Evolutionary conservation across 2,329 filamentous ascomycete species (phyloP), one percentile per base, ranked within the genome.

Genomic region (Pseudogymnoascus sp.): DNA sequence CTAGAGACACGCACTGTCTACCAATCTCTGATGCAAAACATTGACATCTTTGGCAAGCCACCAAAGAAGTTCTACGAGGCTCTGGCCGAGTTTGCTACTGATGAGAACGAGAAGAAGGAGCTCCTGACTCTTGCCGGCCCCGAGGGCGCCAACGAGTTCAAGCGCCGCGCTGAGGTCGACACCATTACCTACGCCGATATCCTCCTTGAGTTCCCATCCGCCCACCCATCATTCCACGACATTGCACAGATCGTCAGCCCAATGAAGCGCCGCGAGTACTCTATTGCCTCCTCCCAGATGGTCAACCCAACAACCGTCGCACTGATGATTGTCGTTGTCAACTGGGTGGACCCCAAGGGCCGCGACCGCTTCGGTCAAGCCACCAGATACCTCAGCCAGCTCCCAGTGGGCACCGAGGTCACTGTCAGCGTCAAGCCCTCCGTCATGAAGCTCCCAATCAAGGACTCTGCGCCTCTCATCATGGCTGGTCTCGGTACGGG

Each of bases 401-500:
- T 99, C 37, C 82, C 83, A 11, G 80, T 90, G 11, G 95, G 95
- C 61, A 80, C 90, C 38, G 81, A 88, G 36, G 86, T 99, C 67
- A 96, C 93, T 2, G 95, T 91, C 64, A 96, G 90, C 36, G 92
- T 99, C 75, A 99, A 99, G 81, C 91, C 95, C 0, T 97, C 92
- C 23, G 95, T 97, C 69, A 99, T 99, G 95, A 99, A 97, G 80
- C 84, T 99, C n/a, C 95, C 95, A 4, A 78, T 84, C 66, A 89
- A 87, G 74, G 88, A 93, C 70, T 95, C 91, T 38, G 91, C 93
- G 59, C 95, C 95, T 42, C 87, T 99, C 74, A 97, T 99, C 82
- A 97, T 99, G 93, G 95, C 95, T 8, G 95, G 95, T 76, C 89
- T 97, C n/a, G 95, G 95, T 67, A 99, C 95, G 0, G 95, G 95